A percentile compares a stretch with the other conserved stretches of the same genome.
Evolutionary conservation across 2,329 filamentous ascomycete genomes (phyloP).

Genomic region (Paraphoma sp.): DNA sequence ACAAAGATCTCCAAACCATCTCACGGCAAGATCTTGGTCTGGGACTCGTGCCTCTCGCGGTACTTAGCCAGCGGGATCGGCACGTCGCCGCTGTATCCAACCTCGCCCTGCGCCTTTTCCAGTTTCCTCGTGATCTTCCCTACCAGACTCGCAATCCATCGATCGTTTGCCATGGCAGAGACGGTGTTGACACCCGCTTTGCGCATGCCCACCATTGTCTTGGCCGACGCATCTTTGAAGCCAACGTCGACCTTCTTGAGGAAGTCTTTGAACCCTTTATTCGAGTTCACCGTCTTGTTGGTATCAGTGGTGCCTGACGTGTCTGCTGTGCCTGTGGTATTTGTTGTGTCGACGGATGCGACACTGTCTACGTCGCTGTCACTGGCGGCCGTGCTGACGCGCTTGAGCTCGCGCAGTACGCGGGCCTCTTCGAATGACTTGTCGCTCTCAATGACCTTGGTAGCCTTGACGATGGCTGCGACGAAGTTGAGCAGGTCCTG

Average conservation of each 20-base stretch:
- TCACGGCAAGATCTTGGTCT: conserved; percentile 45
- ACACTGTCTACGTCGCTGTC: conserved; percentile 30
- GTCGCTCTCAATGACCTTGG: conserved; percentile 63
- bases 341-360: conserved; percentile 23
- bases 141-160: conserved; percentile 62
- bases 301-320: neutral
- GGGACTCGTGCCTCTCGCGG: conserved; percentile 40
- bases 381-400: conserved; percentile 30
- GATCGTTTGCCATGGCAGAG: conserved; percentile 58
- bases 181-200: conserved; percentile 52
- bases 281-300: conserved; percentile 14
- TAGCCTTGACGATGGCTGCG: conserved; percentile 63
- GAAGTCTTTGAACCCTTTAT: conserved; percentile 32
- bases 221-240: conserved; percentile 41
- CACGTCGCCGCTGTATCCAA: conserved; percentile 59
- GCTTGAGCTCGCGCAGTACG: conserved; percentile 33
- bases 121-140: conserved; percentile 59
- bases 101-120: conserved; percentile 57
- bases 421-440: conserved; percentile 52
- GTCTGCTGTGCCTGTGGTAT: conserved; percentile 11
- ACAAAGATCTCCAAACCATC: conserved; percentile 8
- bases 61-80: conserved; percentile 52
- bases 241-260: conserved; percentile 30
- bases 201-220: conserved; percentile 55
- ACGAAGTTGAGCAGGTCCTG: conserved; percentile 61